Evolutionary conservation across 139 green algal species (phyloP), one percentile per base, ranked within the genome.

Genomic region (Chlorella sp.): DNA sequence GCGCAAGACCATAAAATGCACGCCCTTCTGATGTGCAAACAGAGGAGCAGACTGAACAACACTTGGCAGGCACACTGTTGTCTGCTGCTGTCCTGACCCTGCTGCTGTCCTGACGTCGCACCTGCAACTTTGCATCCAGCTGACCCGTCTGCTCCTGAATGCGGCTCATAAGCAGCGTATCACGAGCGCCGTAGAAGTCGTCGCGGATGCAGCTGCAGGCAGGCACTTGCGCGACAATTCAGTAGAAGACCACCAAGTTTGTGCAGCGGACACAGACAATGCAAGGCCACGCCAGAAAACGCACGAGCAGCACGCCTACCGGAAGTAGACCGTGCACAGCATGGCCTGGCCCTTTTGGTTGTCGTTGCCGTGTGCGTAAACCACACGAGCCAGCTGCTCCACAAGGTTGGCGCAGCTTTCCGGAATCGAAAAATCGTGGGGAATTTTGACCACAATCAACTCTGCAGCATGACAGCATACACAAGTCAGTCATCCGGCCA

Each of bases 121-220:
- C 91, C 89, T 94, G 90, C 96, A 93, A 91, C 26, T 68, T 60
- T 73, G 76, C 95, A 87, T 97, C 96, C 92, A 97, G 94, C 84
- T 95, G 89, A 19, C 61, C 75, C 36, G 92, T 92, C 24, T 91
- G 87, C 22, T 96, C 95, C 92, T 97, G 94, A 78, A 99, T 97
- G 93, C 99, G 98, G 75, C 92, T 97, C 96, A 99, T 99, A 34
- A 99, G 95, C 91, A 99, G 94, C 88, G 97, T 91, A 93, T 99
- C 98, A 32, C 98, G 93, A 16, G 96, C 98, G 21, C 83, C 94
- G 92, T 98, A 96, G 89, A 99, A 99, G 87, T 99, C 93, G 80
- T 97, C 97, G 87, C 97, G 95, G 89, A 99, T 96, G 86, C 93
- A 95, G 36, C 85, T 92, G 39, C 83, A 64, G 22, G 39, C 30